Conservation (phyloP, 2,329 filamentous ascomycete species). For the Gaeumannomyces tritici region DNA sequence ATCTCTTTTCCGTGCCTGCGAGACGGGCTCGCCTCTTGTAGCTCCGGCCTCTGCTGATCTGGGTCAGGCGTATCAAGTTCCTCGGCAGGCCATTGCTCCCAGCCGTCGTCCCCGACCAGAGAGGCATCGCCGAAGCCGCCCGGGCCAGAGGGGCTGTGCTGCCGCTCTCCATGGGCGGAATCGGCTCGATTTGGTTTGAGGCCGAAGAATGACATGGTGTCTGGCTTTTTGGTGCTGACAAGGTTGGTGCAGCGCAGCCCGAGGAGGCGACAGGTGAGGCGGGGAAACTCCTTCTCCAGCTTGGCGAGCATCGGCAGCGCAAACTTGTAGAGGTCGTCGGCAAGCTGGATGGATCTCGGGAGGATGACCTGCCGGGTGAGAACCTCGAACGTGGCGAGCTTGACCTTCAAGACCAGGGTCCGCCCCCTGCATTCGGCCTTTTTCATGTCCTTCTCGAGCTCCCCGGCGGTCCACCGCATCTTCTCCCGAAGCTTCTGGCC, state of each 20-base stretch:
- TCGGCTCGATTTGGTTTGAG: constrained; percentile 28
- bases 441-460: constrained; percentile 76
- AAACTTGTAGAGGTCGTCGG: constrained; percentile 77
- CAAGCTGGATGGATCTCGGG: constrained; percentile 59
- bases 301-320: constrained; percentile 76
- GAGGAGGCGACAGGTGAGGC: constrained; percentile 74
- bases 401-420: constrained; percentile 88
- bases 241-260: constrained; percentile 83
- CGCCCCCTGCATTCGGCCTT: constrained; percentile 76
- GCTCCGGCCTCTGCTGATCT: constrained; percentile 44
- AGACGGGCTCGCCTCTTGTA: constrained; percentile 27
- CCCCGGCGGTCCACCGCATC: constrained; percentile 70
- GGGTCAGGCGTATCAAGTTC: neutral
- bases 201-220: constrained; percentile 73
- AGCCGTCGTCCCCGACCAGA: constrained; percentile 6
- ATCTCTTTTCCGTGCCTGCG: constrained; percentile 42
- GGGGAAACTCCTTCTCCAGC: constrained; percentile 72
- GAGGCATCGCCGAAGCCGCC: constrained; percentile 3
- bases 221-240: constrained; percentile 73
- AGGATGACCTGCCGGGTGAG: constrained; percentile 71
- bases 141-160: constrained; percentile 19
- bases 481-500: constrained; percentile 63
- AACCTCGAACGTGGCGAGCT: constrained; percentile 89
- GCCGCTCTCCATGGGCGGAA: constrained; percentile 10
- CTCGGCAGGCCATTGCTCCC: constrained; percentile 2